A percentile compares a stretch with the other conserved stretches of the same genome.
phyloP scores from a whole-genome alignment of 2,329 filamentous ascomycete genomes.

The Penicillium sp. region DNA sequence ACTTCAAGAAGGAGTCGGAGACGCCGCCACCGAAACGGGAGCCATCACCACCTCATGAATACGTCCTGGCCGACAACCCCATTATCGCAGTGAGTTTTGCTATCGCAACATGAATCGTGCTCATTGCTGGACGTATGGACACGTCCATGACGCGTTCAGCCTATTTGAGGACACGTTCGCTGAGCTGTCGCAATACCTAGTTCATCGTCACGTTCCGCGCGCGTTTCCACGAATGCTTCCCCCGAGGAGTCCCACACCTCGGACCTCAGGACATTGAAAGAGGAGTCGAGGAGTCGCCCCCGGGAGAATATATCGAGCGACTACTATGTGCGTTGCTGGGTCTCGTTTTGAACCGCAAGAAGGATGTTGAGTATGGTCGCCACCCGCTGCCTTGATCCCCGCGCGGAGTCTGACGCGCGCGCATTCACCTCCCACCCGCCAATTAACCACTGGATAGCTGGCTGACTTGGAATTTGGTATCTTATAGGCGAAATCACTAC shows the following conservation, averaged over 20 bases:
- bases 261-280: slow-evolving; percentile 93
- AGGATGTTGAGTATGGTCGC: slow-evolving; percentile 87
- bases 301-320: slow-evolving; percentile 80
- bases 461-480: slow-evolving; percentile 29
- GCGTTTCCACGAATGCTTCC: slow-evolving; percentile 86
- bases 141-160: slow-evolving; percentile 28
- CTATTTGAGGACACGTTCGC: slow-evolving; percentile 31
- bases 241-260: slow-evolving; percentile 81
- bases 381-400: slow-evolving; percentile 21
- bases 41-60: slow-evolving; percentile 86
- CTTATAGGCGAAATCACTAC: slow-evolving; percentile 79
- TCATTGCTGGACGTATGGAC: slow-evolving; percentile 30
- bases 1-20: slow-evolving; percentile 47
- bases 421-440: slow-evolving; percentile 4
- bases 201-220: slow-evolving; percentile 98
- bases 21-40: slow-evolving; percentile 74
- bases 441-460: slow-evolving; percentile 12
- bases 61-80: slow-evolving; percentile 82
- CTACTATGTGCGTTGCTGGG: slow-evolving; percentile 86
- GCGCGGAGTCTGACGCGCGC: slow-evolving; percentile 12
- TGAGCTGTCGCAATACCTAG: slow-evolving; percentile 51
- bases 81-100: slow-evolving; percentile 78
- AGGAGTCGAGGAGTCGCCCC: slow-evolving; percentile 73
- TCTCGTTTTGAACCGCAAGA: slow-evolving; percentile 91
- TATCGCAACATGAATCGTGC: slow-evolving; percentile 25